Conservation (phyloP, 352 stramenopile species). For the Globisporangium abappressorium region DNA sequence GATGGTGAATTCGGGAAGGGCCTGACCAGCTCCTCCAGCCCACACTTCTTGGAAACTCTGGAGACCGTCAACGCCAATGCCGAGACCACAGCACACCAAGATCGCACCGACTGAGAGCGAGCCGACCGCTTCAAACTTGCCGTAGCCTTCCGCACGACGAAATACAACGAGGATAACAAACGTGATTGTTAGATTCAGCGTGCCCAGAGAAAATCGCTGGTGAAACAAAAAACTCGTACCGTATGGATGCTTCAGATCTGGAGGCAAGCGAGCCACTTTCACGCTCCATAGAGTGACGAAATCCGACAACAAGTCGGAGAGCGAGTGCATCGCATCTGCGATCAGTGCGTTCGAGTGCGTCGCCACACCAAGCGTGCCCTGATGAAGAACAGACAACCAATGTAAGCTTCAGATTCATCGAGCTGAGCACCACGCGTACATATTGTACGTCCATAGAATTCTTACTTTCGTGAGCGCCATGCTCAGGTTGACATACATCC, state of each 20-base stretch:
- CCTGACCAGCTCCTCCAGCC: slow-evolving; percentile 25
- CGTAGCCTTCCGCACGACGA: slow-evolving; percentile 47
- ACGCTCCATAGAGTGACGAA: slow-evolving; percentile 96
- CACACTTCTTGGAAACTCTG: slow-evolving; percentile 72
- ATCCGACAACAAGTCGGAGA: slow-evolving; percentile 95
- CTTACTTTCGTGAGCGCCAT: slow-evolving; percentile 87
- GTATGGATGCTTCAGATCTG: slow-evolving; percentile 92
- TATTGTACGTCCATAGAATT: not conserved
- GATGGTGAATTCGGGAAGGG: slow-evolving; percentile 36
- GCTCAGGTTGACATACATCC: slow-evolving; percentile 92
- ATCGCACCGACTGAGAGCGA: slow-evolving; percentile 86
- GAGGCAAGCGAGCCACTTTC: slow-evolving; percentile 88
- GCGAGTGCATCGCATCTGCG: slow-evolving; percentile 94
- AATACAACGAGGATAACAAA: not conserved
- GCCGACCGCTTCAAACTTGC: slow-evolving; percentile 87
- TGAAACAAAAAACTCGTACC: slow-evolving; percentile 25
- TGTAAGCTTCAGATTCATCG: not conserved
- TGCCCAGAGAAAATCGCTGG: not conserved
- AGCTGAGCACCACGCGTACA: not conserved
- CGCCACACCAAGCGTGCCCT: slow-evolving; percentile 67
- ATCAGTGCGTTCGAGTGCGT: slow-evolving; percentile 92
- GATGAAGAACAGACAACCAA: slow-evolving; percentile 1
- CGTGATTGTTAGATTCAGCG: not conserved
- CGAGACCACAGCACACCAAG: slow-evolving; percentile 64
- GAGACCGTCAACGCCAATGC: slow-evolving; percentile 73